Percentiles rank a stretch among this genome's conserved stretches.
These are phyloP conservation scores for Gillenia trifoliata DNA, from an alignment of 306 rosid genomes.

Conservation along the genomic window DNA sequence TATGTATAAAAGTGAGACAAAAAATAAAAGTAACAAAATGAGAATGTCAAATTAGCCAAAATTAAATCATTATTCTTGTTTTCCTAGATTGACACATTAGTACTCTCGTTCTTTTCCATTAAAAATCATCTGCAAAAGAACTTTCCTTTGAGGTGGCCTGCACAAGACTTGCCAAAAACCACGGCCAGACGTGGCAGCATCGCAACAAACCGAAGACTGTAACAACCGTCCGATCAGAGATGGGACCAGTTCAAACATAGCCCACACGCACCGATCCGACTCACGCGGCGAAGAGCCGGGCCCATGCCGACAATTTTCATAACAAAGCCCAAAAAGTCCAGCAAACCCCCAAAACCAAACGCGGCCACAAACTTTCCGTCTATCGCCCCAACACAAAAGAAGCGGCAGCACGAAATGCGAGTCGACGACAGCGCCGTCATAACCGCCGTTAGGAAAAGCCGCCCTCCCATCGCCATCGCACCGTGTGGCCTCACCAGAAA, in stretches of 20 bases:
- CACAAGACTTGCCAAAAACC: too few relatives aligned
- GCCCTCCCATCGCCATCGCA: neutral
- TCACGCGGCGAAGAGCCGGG: constrained; percentile 44
- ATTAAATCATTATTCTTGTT: too few relatives aligned
- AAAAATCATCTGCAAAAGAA: too few relatives aligned
- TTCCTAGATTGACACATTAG: too few relatives aligned
- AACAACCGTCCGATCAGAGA: constrained; percentile 10
- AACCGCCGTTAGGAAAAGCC: constrained; percentile 33
- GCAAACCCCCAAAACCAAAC: neutral
- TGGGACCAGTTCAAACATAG: neutral
- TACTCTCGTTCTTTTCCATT: too few relatives aligned
- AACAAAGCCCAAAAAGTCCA: constrained; percentile 2
- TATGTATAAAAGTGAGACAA: too few relatives aligned
- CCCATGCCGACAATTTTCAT: constrained; percentile 39
- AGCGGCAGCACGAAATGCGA: neutral
- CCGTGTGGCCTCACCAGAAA: constrained; percentile 10
- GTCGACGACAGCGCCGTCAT: constrained; percentile 3
- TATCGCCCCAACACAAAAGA: neutral
- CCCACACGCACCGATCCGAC: constrained; percentile 13
- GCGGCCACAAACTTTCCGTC: constrained; percentile 34
- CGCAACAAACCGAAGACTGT: neutral
- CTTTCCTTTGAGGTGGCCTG: too few relatives aligned
- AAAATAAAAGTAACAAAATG: too few relatives aligned
- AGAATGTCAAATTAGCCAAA: too few relatives aligned
- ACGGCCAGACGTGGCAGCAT: constrained; percentile 18